Evolutionary conservation across 192 early-diverging fungal species (phyloP).

Genomic region (Phycomyces blakesleeanus): DNA sequence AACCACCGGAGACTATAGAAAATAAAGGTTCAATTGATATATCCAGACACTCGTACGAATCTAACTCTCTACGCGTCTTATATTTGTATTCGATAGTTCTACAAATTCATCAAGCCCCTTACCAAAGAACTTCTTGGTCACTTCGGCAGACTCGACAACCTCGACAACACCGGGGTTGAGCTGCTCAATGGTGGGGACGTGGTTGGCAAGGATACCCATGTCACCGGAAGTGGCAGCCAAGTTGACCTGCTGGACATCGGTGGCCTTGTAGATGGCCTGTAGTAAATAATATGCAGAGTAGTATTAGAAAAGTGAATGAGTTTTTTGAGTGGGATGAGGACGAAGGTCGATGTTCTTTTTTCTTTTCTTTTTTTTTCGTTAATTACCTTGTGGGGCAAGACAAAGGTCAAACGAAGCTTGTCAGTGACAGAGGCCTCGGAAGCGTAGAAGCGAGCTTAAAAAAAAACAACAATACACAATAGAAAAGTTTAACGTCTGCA

Average conservation of each 20-base stretch:
- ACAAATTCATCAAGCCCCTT: too few species aligned
- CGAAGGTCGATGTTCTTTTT: too few species aligned
- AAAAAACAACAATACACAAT: slow-evolving; percentile 2
- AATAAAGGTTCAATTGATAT: slow-evolving; percentile 13
- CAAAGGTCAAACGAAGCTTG: slow-evolving; percentile 86
- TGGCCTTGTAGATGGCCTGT: slow-evolving; percentile 68
- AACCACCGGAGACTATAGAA: slow-evolving; percentile 83
- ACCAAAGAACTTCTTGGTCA: slow-evolving; percentile 93
- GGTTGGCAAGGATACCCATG: slow-evolving; percentile 97
- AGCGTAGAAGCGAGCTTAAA: slow-evolving; percentile 72
- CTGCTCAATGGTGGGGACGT: slow-evolving; percentile 96
- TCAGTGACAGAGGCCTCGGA: slow-evolving; percentile 70
- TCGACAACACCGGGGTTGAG: slow-evolving; percentile 88
- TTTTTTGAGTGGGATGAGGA: too few species aligned
- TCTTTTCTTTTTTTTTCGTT: slow-evolving; percentile 1
- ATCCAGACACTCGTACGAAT: not conserved
- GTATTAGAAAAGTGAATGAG: too few species aligned
- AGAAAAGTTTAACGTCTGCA: not conserved
- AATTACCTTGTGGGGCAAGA: slow-evolving; percentile 85
- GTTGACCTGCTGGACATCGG: slow-evolving; percentile 88
- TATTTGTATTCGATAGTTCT: too few species aligned
- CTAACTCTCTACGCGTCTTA: not conserved
- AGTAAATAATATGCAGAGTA: too few species aligned
- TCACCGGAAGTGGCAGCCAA: slow-evolving; percentile 88
- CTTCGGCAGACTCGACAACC: slow-evolving; percentile 65